These are phyloP conservation scores for Phytophthora brassicae DNA, from an alignment of 352 stramenopile species.

Conservation along the genomic window DNA sequence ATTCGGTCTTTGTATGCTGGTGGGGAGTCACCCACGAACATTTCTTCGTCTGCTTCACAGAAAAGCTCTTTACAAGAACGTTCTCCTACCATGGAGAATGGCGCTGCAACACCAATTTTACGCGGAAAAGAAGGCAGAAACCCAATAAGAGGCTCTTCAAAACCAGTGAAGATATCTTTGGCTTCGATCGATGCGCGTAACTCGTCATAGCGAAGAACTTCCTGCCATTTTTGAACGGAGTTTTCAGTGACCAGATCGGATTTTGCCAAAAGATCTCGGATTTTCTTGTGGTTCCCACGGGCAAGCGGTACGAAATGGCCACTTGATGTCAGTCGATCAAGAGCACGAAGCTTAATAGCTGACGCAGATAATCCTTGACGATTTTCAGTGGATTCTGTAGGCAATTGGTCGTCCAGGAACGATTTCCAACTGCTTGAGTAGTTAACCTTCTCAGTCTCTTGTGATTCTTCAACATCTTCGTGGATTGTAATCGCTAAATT, in stretches of 20 bases:
- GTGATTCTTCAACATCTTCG: constrained; percentile 11
- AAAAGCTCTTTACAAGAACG: constrained; percentile 62
- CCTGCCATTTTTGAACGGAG: constrained; percentile 64
- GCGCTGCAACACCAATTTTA: constrained; percentile 51
- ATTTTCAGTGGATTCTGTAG: constrained; percentile 1
- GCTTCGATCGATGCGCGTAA: constrained; percentile 67
- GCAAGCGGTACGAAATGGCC: constrained; percentile 23
- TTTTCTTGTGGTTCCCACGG: constrained; percentile 54
- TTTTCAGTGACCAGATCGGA: constrained; percentile 64
- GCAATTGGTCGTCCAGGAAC: constrained; percentile 61
- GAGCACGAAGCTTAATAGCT: constrained; percentile 19
- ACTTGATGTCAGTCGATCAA: constrained; percentile 19
- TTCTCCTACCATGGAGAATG: constrained; percentile 72
- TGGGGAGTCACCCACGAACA: constrained; percentile 25
- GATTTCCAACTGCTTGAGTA: constrained; percentile 35
- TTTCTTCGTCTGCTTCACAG: constrained; percentile 37
- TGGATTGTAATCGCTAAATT: constrained; percentile 35
- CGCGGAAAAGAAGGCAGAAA: constrained; percentile 81
- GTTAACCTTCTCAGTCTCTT: neutral
- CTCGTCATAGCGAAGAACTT: constrained; percentile 75
- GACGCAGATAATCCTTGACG: constrained; percentile 16
- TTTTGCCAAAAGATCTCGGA: constrained; percentile 63
- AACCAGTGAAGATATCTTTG: constrained; percentile 86
- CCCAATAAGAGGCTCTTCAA: constrained; percentile 74
- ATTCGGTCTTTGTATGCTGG: constrained; percentile 81